phyloP scores from a whole-genome alignment of 2,329 filamentous ascomycete species.

The Chaetomium sp. region DNA sequence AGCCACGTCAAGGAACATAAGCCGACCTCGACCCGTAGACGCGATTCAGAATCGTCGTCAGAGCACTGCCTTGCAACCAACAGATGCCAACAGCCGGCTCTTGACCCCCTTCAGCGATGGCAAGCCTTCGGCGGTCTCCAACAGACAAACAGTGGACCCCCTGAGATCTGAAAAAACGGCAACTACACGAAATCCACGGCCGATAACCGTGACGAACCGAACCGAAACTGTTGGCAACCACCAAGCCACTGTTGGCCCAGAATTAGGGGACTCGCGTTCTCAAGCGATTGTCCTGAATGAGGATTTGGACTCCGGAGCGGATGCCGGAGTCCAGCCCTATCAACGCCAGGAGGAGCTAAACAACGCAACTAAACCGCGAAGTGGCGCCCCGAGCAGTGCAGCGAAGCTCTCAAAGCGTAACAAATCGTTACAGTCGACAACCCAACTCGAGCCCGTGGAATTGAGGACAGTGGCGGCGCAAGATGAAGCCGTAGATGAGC shows the following conservation, averaged over 20 bases:
- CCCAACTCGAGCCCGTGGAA: background rate
- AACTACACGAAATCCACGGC: background rate
- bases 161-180: background rate
- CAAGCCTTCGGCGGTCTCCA: no score
- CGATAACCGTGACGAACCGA: background rate
- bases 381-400: background rate
- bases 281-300: conserved; percentile 29
- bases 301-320: background rate
- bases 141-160: background rate
- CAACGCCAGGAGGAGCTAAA: background rate
- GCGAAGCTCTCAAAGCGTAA: conserved; percentile 12
- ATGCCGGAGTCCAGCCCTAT: no score
- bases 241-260: background rate
- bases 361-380: background rate
- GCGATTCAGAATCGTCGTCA: background rate
- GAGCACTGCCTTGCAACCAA: background rate
- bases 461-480: background rate
- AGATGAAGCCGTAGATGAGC: conserved; percentile 4
- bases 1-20: background rate
- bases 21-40: background rate
- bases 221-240: no score
- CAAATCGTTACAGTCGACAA: background rate
- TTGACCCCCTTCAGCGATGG: background rate
- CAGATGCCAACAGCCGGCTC: no score
- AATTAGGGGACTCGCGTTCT: conserved; percentile 7